These are phyloP conservation scores for Lathyrus oleraceus DNA, from an alignment of 306 rosid species.

Conservation along the genomic window DNA sequence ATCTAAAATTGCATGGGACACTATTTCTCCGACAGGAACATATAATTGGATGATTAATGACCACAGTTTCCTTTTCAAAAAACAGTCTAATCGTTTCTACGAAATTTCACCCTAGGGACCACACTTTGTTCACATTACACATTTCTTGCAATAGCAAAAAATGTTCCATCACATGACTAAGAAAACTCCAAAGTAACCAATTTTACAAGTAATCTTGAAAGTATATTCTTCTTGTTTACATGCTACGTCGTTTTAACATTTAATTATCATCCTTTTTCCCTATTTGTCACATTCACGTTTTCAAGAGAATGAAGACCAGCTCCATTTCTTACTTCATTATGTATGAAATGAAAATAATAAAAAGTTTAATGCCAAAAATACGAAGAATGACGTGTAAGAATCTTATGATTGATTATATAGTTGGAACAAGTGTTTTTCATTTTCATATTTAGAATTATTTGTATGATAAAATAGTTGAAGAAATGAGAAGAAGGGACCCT, in stretches of 20 bases:
- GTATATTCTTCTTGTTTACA: background rate
- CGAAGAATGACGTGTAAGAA: background rate
- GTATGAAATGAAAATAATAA: no score
- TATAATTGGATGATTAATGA: background rate
- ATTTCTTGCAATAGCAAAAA: slow-evolving; percentile 46
- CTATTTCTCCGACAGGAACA: slow-evolving; percentile 35
- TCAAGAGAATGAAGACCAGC: background rate
- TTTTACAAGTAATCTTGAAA: slow-evolving; percentile 45
- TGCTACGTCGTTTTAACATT: slow-evolving; percentile 24
- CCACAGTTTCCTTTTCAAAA: slow-evolving; percentile 24
- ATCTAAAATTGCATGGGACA: background rate
- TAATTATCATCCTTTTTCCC: background rate
- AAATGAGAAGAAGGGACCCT: slow-evolving; percentile 39
- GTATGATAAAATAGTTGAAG: slow-evolving; percentile 40
- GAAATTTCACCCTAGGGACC: slow-evolving; percentile 38
- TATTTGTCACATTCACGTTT: slow-evolving; percentile 32
- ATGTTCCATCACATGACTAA: slow-evolving; percentile 44
- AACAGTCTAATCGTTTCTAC: slow-evolving; percentile 41
- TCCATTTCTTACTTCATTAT: background rate
- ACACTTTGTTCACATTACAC: slow-evolving; percentile 28
- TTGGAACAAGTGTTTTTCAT: background rate
- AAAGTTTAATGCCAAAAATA: no score
- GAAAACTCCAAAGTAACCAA: slow-evolving; percentile 42
- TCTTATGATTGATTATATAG: slow-evolving; percentile 25
- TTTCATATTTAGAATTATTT: background rate